A percentile compares a stretch with the other conserved stretches of the same genome.
phyloP scores from a whole-genome alignment of 2,329 filamentous ascomycete species.

The Fusarium pseudocircinatum region DNA sequence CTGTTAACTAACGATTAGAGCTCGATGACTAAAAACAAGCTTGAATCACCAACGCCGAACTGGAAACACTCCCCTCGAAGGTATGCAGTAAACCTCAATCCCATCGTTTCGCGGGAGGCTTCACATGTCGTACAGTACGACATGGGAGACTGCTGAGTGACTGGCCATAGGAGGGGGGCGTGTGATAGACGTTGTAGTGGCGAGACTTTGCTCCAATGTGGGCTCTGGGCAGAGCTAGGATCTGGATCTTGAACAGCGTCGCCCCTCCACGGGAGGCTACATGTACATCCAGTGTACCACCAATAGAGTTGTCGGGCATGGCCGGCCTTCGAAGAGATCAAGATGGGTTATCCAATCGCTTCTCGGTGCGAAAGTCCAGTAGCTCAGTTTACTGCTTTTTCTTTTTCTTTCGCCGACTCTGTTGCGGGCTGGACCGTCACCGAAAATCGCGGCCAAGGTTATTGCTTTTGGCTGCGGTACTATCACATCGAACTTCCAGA shows the following conservation, averaged over 20 bases:
- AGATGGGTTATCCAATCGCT: constrained; percentile 9
- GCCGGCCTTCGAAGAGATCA: constrained; percentile 19
- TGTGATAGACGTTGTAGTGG: neutral
- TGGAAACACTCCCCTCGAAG: constrained; percentile 37
- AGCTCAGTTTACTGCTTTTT: constrained; percentile 1
- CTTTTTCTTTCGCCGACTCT: constrained; percentile 31
- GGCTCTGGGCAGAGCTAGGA: constrained; percentile 31
- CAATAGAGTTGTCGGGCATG: constrained; percentile 35
- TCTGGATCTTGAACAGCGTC: constrained; percentile 39
- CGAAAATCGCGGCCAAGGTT: neutral
- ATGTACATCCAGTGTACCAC: constrained; percentile 27
- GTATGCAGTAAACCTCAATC: constrained; percentile 12
- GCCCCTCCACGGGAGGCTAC: constrained; percentile 38
- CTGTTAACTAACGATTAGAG: neutral
- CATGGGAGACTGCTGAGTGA: constrained; percentile 8
- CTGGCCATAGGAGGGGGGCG: constrained; percentile 9
- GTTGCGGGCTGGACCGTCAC: neutral
- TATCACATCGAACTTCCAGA: neutral
- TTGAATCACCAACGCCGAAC: constrained; percentile 40
- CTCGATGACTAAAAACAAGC: neutral
- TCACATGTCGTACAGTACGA: constrained; percentile 20
- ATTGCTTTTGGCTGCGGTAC: neutral
- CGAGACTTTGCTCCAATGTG: constrained; percentile 22
- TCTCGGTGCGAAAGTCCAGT: neutral
- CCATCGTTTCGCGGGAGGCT: constrained; percentile 25